These are phyloP conservation scores for Paramecium biaurelia DNA, from an alignment of 73 alveolate species.

Conservation along the genomic window DNA sequence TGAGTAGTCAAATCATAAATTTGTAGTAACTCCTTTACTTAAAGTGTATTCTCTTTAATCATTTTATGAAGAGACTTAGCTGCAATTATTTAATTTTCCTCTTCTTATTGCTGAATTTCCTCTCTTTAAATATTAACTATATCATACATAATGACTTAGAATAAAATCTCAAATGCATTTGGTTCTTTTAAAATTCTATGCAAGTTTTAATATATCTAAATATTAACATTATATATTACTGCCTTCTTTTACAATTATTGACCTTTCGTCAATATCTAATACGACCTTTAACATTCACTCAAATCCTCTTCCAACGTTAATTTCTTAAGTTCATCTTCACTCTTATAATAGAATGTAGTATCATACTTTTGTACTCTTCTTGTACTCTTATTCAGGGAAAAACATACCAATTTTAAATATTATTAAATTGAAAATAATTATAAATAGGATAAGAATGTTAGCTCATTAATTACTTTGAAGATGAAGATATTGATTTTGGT, in stretches of 20 bases:
- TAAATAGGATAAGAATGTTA: neutral
- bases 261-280: conserved; percentile 53
- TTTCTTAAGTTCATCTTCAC: conserved; percentile 60
- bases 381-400: conserved; percentile 43
- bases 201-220: neutral
- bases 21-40: neutral
- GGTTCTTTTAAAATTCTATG: neutral
- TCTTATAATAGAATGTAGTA: neutral
- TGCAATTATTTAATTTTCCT: conserved; percentile 34
- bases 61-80: neutral
- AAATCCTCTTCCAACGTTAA: conserved; percentile 60
- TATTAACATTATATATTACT: neutral
- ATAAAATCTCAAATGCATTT: neutral
- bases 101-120: conserved; percentile 19
- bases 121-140: neutral
- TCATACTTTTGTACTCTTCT: neutral
- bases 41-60: neutral
- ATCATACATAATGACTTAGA: conserved; percentile 2
- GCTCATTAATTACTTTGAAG: neutral
- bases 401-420: neutral
- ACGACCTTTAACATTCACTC: conserved; percentile 56
- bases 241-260: conserved; percentile 52
- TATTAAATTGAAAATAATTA: neutral
- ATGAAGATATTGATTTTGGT: too few species aligned
- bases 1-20: conserved; percentile 32